These are phyloP conservation scores for Plantago major DNA, from an alignment of 257 asterid genomes.

Conservation along the genomic window DNA sequence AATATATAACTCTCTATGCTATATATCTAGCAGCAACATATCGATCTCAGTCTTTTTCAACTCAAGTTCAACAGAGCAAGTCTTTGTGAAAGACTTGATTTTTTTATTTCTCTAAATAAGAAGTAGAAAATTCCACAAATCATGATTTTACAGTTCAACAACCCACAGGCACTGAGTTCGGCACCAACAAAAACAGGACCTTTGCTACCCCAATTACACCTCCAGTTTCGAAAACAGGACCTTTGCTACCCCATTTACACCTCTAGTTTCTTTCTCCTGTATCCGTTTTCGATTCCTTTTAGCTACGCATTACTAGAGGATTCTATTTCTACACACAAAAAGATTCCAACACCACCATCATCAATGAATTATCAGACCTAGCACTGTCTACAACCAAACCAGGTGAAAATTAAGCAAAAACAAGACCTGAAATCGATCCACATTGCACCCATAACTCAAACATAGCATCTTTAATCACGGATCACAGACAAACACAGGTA, in stretches of 20 bases:
- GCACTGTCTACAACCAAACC: no score
- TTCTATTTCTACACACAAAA: constrained; percentile 8
- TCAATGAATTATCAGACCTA: constrained; percentile 6
- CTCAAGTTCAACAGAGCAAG: no score
- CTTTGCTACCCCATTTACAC: neutral
- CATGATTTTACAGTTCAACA: no score
- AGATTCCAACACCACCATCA: neutral
- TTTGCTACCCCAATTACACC: neutral
- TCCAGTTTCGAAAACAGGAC: neutral
- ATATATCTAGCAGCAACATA: no score
- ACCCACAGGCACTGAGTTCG: no score
- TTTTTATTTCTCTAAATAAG: no score
- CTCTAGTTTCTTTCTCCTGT: neutral
- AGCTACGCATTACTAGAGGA: neutral
- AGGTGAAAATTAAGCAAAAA: neutral
- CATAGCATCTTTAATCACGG: neutral
- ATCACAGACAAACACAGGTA: constrained; percentile 16
- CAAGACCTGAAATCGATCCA: neutral
- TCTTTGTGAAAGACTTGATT: no score
- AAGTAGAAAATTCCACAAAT: no score
- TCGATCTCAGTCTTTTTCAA: no score
- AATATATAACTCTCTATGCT: no score
- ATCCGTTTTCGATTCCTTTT: no score
- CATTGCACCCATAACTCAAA: constrained; percentile 21
- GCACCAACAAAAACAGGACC: neutral